phyloP scores from a whole-genome alignment of 208 protist genomes.

The Leishmania turanica region DNA sequence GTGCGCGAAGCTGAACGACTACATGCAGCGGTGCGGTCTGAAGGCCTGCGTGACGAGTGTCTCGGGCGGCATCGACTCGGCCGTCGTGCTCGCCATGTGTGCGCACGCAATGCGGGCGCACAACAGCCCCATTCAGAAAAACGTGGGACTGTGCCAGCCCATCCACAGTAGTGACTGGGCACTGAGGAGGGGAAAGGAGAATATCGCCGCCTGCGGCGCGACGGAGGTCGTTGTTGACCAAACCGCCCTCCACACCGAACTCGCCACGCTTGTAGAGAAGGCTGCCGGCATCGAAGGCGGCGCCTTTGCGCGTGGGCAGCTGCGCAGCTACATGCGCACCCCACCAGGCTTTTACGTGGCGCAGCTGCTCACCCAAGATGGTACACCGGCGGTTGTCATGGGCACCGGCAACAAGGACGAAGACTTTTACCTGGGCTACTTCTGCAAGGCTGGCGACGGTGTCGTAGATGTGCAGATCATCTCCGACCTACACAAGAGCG shows the following conservation, averaged over 20 bases:
- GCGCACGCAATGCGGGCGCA: slow-evolving; percentile 55
- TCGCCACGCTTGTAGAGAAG: slow-evolving; percentile 68
- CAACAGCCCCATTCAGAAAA: slow-evolving; percentile 85
- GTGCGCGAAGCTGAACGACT: slow-evolving; percentile 91
- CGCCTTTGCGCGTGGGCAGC: slow-evolving; percentile 93
- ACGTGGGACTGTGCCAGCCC: slow-evolving; percentile 94
- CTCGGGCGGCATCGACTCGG: slow-evolving; percentile 95
- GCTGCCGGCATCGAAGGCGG: slow-evolving; percentile 74
- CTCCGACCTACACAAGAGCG: slow-evolving; percentile 96
- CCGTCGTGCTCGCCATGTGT: slow-evolving; percentile 92
- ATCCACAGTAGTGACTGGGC: slow-evolving; percentile 94
- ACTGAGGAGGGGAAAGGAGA: slow-evolving; percentile 83
- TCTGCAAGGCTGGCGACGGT: slow-evolving; percentile 97
- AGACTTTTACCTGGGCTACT: slow-evolving; percentile 96
- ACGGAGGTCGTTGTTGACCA: slow-evolving; percentile 94
- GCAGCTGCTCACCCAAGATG: slow-evolving; percentile 88
- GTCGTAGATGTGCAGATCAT: slow-evolving; percentile 97
- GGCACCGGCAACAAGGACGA: slow-evolving; percentile 98
- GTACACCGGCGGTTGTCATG: slow-evolving; percentile 93
- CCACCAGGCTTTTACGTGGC: slow-evolving; percentile 94
- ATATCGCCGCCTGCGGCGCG: slow-evolving; percentile 76
- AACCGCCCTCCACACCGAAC: slow-evolving; percentile 78
- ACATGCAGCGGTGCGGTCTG: slow-evolving; percentile 84
- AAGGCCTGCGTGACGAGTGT: slow-evolving; percentile 91
- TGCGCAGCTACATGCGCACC: slow-evolving; percentile 96